Evolutionary conservation across 2,329 filamentous ascomycete genomes (phyloP), one percentile per base, ranked within the genome.

Genomic region (Pseudogymnoascus sp.): DNA sequence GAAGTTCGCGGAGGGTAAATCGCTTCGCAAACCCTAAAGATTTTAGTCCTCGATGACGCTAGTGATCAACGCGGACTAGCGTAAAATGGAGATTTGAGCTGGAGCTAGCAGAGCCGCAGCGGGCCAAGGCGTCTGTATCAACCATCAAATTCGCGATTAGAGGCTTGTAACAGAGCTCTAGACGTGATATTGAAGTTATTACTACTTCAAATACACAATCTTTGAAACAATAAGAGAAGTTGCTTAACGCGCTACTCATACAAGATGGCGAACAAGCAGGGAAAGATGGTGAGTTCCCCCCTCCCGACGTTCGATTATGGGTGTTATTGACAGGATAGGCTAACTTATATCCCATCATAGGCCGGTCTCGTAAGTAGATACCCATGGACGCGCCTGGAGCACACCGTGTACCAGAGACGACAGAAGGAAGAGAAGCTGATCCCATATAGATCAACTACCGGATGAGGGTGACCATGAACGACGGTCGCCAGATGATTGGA

Each of bases 391-490:
- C 34, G 23, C 59, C 34, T 40, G 34, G 38, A 7, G 5, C 25
- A 60, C 8, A 28, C 11, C 34, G 8, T 23, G 5, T 23, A 38
- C 16, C 11, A 5, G 59, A 50, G 25, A 25, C 59, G 62, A 59
- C 59, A 63, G 38, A 36, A 31, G 16, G 21, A 42, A 38, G 14
- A 42, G 37, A 31, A 59, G 16, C 37, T 60, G 23, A 60, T n/a
- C 2, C n/a, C 34, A 36, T 68, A 44, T 74, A 97, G 95, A 96
- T 99, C 84, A 97, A 99, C 82, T 97, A 96, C 83, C 91, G 93
- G 78, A 97, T 99, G 93, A 89, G 93, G 75, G 89, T 97, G 68
- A 97, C 93, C 63, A 84, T 99, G 76, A 91, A 91, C 74, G 95
- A 99, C 80, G 91, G 91, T 68, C 88, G 95, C 73, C 91, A 97